Evolutionary conservation across 1,139 yeast genomes (phyloP).

Genomic region (Pichia sp.): DNA sequence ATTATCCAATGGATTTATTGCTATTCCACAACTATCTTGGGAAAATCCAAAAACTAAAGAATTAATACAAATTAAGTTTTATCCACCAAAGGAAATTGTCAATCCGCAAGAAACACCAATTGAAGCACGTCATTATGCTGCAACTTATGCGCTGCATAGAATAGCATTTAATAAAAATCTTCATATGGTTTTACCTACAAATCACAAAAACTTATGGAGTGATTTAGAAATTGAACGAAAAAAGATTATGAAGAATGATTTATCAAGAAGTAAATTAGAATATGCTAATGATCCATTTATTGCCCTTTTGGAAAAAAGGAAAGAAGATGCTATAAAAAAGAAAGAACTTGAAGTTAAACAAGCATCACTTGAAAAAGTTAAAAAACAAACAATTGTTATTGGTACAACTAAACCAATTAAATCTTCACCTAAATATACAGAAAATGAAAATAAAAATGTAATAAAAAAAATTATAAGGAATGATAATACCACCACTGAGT

Average conservation of each 20-base stretch:
- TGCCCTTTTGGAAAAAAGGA: constrained; percentile 50
- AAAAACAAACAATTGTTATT: constrained; percentile 40
- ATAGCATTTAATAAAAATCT: constrained; percentile 75
- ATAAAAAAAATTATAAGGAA: no score
- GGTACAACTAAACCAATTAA: constrained; percentile 9
- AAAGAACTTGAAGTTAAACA: constrained; percentile 40
- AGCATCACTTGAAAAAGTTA: constrained; percentile 36
- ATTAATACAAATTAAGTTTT: constrained; percentile 49
- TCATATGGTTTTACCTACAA: constrained; percentile 80
- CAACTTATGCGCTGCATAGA: constrained; percentile 79
- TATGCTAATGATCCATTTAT: constrained; percentile 71
- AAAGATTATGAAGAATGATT: constrained; percentile 38
- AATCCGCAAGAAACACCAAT: constrained; percentile 71
- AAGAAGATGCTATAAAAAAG: constrained; percentile 35
- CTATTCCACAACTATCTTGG: constrained; percentile 42
- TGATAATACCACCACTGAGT: no score
- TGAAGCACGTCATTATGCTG: constrained; percentile 86
- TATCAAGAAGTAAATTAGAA: constrained; percentile 40
- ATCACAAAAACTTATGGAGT: constrained; percentile 74
- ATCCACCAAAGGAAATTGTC: constrained; percentile 49
- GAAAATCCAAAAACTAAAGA: constrained; percentile 79
- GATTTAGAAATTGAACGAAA: constrained; percentile 57
- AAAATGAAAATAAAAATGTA: no score
- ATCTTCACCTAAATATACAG: not conserved
- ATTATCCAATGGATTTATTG: constrained; percentile 43